Percentiles rank a stretch among this genome's conserved stretches.
These are phyloP conservation scores for Apiospora saccharicola DNA, from an alignment of 2,329 filamentous ascomycete genomes.

Conservation along the genomic window DNA sequence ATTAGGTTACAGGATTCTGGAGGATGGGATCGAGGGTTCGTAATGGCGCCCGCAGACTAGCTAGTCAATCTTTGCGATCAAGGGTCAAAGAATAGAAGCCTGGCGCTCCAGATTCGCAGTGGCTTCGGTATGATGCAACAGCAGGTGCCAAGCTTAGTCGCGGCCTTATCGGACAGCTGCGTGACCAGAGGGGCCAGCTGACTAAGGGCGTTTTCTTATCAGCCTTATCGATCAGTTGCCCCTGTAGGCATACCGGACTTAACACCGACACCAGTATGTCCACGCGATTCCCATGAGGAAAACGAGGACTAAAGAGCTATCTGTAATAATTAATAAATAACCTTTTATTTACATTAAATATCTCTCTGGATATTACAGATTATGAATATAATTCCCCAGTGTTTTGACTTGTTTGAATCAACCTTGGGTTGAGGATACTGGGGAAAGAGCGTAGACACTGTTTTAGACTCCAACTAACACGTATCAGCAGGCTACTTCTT, in stretches of 20 bases:
- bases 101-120: slow-evolving; percentile 18
- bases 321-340: neutral
- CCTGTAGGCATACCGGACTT: neutral
- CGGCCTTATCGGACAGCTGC: slow-evolving; percentile 24
- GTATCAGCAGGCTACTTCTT: neutral
- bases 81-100: slow-evolving; percentile 23
- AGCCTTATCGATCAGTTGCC: neutral
- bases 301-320: neutral
- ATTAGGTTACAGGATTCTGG: slow-evolving; percentile 3
- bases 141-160: slow-evolving; percentile 21
- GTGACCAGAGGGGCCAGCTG: slow-evolving; percentile 20
- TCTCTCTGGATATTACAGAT: no score
- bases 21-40: slow-evolving; percentile 2
- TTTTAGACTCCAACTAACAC: neutral
- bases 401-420: no score
- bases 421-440: neutral
- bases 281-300: neutral
- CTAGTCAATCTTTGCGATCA: slow-evolving; percentile 10
- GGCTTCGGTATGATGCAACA: slow-evolving; percentile 24
- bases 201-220: slow-evolving; percentile 13
- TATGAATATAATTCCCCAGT: no score
- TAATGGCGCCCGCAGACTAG: slow-evolving; percentile 3
- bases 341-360: neutral
- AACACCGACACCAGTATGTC: neutral
- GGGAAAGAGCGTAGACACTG: neutral